Percentiles rank a stretch among this genome's conserved stretches.
Conservation (phyloP, 2,329 filamentous ascomycete genomes). For the Colletotrichum simmondsii region DNA sequence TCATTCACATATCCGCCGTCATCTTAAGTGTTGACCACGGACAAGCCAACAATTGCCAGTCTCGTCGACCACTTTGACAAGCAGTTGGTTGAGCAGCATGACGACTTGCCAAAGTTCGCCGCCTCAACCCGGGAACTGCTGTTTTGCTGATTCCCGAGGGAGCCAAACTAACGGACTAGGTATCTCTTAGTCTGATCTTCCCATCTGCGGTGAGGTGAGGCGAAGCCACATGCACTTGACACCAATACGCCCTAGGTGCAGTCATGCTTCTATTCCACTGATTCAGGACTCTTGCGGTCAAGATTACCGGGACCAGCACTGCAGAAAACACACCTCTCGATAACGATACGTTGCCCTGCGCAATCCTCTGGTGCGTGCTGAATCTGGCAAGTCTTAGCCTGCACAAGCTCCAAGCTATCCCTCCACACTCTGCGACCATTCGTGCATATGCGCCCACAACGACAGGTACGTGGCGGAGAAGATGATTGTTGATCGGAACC, state of each 20-base stretch:
- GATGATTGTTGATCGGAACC: conserved; percentile 16
- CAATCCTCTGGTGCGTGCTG: conserved; percentile 8
- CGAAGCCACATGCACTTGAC: conserved; percentile 1
- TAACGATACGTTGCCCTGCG: conserved; percentile 6
- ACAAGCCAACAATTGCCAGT: not conserved
- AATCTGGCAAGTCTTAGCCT: conserved; percentile 18
- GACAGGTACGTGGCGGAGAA: conserved; percentile 16
- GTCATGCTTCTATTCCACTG: conserved; percentile 12
- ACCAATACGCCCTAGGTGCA: not conserved
- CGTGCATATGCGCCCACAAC: conserved; percentile 30
- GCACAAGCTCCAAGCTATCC: conserved; percentile 24
- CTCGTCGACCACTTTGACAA: not conserved
- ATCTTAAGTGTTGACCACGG: not conserved
- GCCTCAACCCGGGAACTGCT: conserved; percentile 11
- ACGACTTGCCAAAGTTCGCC: conserved; percentile 1
- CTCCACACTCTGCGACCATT: conserved; percentile 19
- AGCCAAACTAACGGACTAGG: conserved; percentile 4
- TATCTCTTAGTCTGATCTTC: conserved; percentile 3
- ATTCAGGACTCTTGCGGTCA: not conserved
- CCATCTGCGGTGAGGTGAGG: conserved; percentile 2
- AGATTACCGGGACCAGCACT: not conserved
- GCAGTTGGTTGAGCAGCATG: not conserved
- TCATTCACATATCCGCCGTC: conserved; percentile 6
- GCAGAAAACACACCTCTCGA: not conserved
- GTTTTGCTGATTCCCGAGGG: conserved; percentile 3